Conservation (phyloP, 495 filamentous ascomycete genomes). For the Tuber magnatum region DNA sequence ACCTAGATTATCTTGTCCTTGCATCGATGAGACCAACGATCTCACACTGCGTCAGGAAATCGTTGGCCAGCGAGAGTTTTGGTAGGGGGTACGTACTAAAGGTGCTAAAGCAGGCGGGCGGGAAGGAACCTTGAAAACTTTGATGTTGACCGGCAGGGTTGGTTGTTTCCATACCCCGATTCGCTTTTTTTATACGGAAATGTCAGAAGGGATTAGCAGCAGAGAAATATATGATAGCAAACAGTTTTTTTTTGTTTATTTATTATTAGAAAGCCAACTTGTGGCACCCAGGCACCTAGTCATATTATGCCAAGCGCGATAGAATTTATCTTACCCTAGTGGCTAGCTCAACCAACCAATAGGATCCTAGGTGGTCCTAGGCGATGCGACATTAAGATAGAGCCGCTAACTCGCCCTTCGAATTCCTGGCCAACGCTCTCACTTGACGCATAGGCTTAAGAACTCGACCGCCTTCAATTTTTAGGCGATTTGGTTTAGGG, state of each 20-base stretch:
- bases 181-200: neutral
- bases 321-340: neutral
- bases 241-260: neutral
- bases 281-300: neutral
- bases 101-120: neutral
- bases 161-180: neutral
- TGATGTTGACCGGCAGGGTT: neutral
- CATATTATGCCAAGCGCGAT: neutral
- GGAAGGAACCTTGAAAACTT: neutral
- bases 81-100: neutral
- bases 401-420: neutral
- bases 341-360: neutral
- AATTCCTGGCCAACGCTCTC: neutral
- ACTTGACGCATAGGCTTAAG: neutral
- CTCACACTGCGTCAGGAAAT: neutral
- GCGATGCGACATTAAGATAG: neutral
- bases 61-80: neutral
- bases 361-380: neutral
- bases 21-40: neutral
- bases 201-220: neutral
- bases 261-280: neutral
- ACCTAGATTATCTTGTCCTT: neutral
- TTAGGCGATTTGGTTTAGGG: neutral
- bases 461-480: neutral
- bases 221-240: neutral